phyloP scores from a whole-genome alignment of 345 rosid genomes.

The Melastoma malabathricum region DNA sequence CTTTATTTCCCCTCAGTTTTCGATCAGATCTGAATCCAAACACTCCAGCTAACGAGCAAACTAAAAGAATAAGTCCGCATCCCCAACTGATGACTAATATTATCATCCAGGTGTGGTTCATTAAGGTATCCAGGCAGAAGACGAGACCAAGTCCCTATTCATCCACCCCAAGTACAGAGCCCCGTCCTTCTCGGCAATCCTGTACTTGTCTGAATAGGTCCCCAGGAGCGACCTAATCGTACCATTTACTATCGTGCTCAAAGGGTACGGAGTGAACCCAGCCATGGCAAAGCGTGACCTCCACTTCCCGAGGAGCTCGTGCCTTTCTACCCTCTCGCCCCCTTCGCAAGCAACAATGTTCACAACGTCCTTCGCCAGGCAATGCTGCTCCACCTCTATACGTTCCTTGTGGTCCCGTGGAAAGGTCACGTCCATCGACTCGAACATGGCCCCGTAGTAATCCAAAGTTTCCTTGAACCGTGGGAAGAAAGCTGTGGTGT shows the following conservation, averaged over 20 bases:
- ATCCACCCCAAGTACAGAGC: slow-evolving; percentile 83
- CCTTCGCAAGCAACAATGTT: slow-evolving; percentile 92
- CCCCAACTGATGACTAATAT: no score
- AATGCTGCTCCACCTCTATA: slow-evolving; percentile 80
- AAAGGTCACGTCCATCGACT: slow-evolving; percentile 69
- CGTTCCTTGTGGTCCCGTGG: slow-evolving; percentile 63
- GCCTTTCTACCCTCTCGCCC: slow-evolving; percentile 69
- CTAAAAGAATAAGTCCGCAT: no score
- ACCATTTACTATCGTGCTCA: slow-evolving; percentile 63
- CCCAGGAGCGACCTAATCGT: slow-evolving; percentile 55
- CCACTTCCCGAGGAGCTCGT: slow-evolving; percentile 83
- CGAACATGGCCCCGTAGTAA: slow-evolving; percentile 80
- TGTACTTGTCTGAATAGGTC: slow-evolving; percentile 43
- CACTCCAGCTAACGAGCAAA: no score
- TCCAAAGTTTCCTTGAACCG: slow-evolving; percentile 63
- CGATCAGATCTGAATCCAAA: no score
- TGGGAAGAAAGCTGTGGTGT: slow-evolving; percentile 72
- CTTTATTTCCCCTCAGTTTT: no score
- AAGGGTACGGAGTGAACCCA: slow-evolving; percentile 60
- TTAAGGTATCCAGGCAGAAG: slow-evolving; percentile 61
- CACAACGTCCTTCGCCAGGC: slow-evolving; percentile 76
- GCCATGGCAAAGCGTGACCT: slow-evolving; percentile 70
- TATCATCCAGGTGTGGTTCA: no score
- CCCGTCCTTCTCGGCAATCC: slow-evolving; percentile 67
- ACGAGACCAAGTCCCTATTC: slow-evolving; percentile 71